phyloP scores from a whole-genome alignment of 192 early-diverging fungal genomes.

The Gryganskiella cystojenkinii region DNA sequence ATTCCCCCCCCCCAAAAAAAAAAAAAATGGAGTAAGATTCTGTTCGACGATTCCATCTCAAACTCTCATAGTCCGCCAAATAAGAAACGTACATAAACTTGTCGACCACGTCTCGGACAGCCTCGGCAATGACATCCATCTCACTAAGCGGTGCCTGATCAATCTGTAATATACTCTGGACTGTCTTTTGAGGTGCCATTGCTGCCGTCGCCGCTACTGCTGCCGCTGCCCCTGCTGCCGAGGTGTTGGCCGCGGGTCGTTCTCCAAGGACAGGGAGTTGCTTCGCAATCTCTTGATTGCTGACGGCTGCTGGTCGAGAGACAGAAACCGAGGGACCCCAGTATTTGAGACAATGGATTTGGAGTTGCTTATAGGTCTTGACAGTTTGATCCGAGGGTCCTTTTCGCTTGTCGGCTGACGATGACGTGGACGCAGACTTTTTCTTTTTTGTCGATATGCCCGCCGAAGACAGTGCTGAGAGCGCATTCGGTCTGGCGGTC shows the following conservation, averaged over 20 bases:
- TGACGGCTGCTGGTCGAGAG: slow-evolving; percentile 22
- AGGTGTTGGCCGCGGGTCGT: too few relatives aligned
- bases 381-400: slow-evolving; percentile 18
- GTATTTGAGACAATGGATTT: slow-evolving; percentile 47
- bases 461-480: too few relatives aligned
- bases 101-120: slow-evolving; percentile 36
- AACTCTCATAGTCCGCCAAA: too few relatives aligned
- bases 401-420: background rate
- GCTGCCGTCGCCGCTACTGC: background rate
- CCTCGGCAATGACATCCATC: slow-evolving; percentile 50
- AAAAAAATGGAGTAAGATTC: background rate
- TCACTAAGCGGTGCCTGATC: slow-evolving; percentile 38
- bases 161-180: slow-evolving; percentile 30
- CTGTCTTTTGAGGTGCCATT: slow-evolving; percentile 2
- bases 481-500: background rate
- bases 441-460: background rate
- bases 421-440: too few relatives aligned
- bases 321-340: slow-evolving; percentile 11
- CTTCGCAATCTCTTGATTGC: slow-evolving; percentile 6
- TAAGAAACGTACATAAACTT: slow-evolving; percentile 49
- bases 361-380: slow-evolving; percentile 35
- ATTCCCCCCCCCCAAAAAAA: slow-evolving; percentile 1
- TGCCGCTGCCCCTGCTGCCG: background rate
- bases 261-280: slow-evolving; percentile 8
- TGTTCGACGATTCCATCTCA: too few relatives aligned